These are phyloP conservation scores for Aquilaria malaccensis DNA, from an alignment of 345 rosid species.

Conservation along the genomic window DNA sequence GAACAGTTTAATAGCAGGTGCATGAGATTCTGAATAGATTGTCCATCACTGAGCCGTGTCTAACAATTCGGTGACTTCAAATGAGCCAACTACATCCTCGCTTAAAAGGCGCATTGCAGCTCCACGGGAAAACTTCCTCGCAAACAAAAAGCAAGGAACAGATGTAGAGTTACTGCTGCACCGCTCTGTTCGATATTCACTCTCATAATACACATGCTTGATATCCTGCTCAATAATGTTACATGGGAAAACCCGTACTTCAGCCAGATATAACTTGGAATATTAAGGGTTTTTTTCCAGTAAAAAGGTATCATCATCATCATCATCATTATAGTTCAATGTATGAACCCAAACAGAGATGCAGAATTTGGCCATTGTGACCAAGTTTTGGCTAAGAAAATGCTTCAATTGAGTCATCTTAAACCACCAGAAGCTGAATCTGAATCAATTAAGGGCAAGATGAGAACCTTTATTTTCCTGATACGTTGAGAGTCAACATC, in stretches of 20 bases:
- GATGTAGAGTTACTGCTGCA: conserved; percentile 37
- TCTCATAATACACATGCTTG: conserved; percentile 59
- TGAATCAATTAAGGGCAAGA: not conserved
- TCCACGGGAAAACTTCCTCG: conserved; percentile 76
- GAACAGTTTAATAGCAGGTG: conserved; percentile 1
- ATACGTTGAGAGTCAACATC: conserved; percentile 35
- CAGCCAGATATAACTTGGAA: too few relatives aligned
- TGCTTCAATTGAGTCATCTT: too few relatives aligned
- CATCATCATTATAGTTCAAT: not conserved
- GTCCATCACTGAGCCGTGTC: conserved; percentile 3
- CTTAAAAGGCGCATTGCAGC: conserved; percentile 82
- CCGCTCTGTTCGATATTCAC: conserved; percentile 72
- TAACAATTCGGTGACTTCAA: conserved; percentile 21
- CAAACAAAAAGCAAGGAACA: conserved; percentile 72
- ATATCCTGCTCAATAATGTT: conserved; percentile 34
- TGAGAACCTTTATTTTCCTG: conserved; percentile 38
- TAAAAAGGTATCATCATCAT: too few relatives aligned
- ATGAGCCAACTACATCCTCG: conserved; percentile 46
- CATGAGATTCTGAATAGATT: not conserved
- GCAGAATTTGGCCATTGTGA: not conserved
- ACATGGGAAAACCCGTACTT: not conserved
- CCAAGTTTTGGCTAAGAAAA: too few relatives aligned
- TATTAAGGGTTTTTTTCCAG: too few relatives aligned
- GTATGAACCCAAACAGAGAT: not conserved
- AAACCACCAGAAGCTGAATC: not conserved